Evolutionary conservation across 306 rosid species (phyloP).

Genomic region (Cucurbita ficifolia): DNA sequence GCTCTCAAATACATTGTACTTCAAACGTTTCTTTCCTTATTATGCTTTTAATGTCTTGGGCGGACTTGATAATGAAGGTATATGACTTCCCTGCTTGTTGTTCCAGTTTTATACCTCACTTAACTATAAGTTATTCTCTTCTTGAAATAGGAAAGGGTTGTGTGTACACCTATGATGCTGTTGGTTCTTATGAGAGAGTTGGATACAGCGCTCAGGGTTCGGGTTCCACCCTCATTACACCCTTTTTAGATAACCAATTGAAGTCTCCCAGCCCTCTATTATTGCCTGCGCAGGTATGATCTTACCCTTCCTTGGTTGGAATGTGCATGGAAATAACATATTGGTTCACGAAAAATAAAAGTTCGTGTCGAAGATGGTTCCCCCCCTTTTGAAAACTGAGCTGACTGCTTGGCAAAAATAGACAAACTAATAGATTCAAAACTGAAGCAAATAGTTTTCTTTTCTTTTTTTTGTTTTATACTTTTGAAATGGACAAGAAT

Average conservation of each 20-base stretch:
- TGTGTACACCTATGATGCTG: constrained; percentile 97
- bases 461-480: no score
- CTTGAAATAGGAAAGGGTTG: constrained; percentile 76
- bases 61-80: constrained; percentile 93
- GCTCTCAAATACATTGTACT: constrained; percentile 89
- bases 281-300: constrained; percentile 57
- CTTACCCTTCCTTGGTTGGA: background rate
- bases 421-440: background rate
- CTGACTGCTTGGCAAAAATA: background rate
- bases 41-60: constrained; percentile 92
- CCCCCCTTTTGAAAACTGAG: background rate
- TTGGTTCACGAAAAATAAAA: background rate
- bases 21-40: constrained; percentile 94
- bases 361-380: background rate
- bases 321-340: background rate
- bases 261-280: constrained; percentile 91
- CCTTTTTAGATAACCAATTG: constrained; percentile 76
- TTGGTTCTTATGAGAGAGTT: constrained; percentile 98
- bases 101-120: constrained; percentile 8
- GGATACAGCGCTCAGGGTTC: constrained; percentile 97
- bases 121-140: background rate
- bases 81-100: constrained; percentile 8
- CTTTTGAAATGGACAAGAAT: background rate
- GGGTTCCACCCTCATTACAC: constrained; percentile 86
- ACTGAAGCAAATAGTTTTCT: background rate